Base-by-base conservation (phyloP, 2,329 filamentous ascomycete genomes). In the Hypomyces perniciosus region DNA sequence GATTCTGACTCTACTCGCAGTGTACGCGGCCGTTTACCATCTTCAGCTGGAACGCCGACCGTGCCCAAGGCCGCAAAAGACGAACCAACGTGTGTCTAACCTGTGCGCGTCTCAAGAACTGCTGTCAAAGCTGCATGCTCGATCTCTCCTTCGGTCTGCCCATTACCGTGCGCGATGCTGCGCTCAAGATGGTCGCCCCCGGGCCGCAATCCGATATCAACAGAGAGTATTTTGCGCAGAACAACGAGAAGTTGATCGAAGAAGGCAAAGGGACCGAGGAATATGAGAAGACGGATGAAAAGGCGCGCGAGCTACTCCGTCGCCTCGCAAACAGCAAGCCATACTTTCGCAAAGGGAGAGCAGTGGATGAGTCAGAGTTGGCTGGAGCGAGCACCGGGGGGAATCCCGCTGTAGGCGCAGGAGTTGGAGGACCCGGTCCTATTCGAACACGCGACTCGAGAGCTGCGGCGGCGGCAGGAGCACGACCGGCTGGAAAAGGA, bases 111-210 rank as follows among this genome's bases (percentile, higher is more conserved):
- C 79, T 97, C 59, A 99, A 99, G 73, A 99, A 99, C 74, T 97
- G 93, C 75, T 99, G 93, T 65, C 93, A 99, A 74, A 92, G 86
- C 72, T 99, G 93, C 75, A 97, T 97, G 90, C 85, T 99, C 48
- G 93, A 99, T 77, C 74, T 99, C 54, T 92, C 89, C 9, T 99
- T 97, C 64, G 95, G 93, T 27, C 77, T 99, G 29, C 93, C 93
- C 8, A 95, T 99, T 63, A 88, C 91, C 10, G 88, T 99, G 52
- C 84, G 93, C 65, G 93, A 99, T 75, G 93, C 93, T 3, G 93
- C 95, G 5, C 77, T 99, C 56, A 97, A 97, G 75, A 96, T 99
- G 87, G 88, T 97, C 39, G 91, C 92, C 1, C 91, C 93, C 0
- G 93, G 93, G 0, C 93, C 93, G 1, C 82, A 90, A 56, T 95